Base-by-base conservation (phyloP, 257 asterid species). In the Rubia yunnanensis region DNA sequence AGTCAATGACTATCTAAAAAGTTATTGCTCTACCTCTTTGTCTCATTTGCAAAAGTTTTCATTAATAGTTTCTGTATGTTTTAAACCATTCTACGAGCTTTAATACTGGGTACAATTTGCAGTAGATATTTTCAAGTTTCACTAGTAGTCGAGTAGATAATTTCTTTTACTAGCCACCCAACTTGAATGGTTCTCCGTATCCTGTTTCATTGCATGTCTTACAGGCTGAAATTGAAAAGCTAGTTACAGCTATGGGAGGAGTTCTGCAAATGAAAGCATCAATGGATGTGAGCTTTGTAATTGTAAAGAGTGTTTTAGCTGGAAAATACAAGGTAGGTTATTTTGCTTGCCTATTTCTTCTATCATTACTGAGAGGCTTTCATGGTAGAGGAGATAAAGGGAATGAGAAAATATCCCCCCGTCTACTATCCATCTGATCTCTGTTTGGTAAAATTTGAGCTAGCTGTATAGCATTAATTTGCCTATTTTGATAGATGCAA, bases 201-300 rank as follows among this genome's bases (percentile, higher is more conserved):
- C 56, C 57, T 77, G 72, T 63, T 56, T 74, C 65, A 71, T 73
- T 70, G 58, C 41, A 18, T 75, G 65, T 50, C 77, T 64, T 78
- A 76, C 76, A 94, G 99, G 92, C 74, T 64, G 80, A 83, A 72
- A 86, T 94, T 57, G 81, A 58, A 44, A 85, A 84, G 82, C 78
- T 83, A 86, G 89, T 90, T 35, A 62, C 81, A 58, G 94, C 97
- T 49, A 94, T 94, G 99, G 96, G 96, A 71, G 99, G 97, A 73
- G 74, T 81, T 35, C 63, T 94, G 74, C 88, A 65, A 23, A 68
- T 77, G 61, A 90, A 81, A 83, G 77, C 86, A 75, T 86, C 97
- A 69, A 65, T 84, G 62, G 97, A 90, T 78, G 94, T 89, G 78
- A 86, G 69, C 80, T 90, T 94, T 80, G 96, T 94, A 31, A 80